Conservation (phyloP, 176 grass and related monocot species). For the Eleusine coracana region DNA sequence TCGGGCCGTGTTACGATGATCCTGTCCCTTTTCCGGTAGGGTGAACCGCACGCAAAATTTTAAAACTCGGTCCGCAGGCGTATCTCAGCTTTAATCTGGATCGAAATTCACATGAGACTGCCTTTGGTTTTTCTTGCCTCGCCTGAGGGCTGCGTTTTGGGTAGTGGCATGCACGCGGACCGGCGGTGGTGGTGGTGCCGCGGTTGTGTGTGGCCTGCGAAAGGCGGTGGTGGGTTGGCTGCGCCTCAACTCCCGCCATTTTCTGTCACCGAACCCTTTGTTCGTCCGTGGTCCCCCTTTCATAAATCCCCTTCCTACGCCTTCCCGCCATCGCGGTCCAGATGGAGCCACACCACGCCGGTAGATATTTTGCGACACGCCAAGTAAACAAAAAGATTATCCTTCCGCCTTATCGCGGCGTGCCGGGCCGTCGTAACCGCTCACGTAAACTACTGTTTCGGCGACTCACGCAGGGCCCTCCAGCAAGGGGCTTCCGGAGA, state of each 20-base stretch:
- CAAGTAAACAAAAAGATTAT: neutral
- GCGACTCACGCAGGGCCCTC: neutral
- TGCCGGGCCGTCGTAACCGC: neutral
- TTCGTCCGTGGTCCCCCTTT: slow-evolving; percentile 11
- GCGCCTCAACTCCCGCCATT: neutral
- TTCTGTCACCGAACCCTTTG: neutral
- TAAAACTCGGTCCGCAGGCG: neutral
- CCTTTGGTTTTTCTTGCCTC: neutral
- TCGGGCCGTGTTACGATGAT: slow-evolving; percentile 43
- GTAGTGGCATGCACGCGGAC: slow-evolving; percentile 13
- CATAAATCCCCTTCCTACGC: neutral
- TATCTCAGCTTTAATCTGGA: neutral
- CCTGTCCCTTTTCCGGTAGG: slow-evolving; percentile 27
- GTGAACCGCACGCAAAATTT: slow-evolving; percentile 36
- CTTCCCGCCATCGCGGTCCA: neutral
- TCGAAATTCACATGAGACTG: neutral
- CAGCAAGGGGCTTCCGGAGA: neutral
- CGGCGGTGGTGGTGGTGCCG: neutral
- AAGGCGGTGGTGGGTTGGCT: slow-evolving; percentile 7
- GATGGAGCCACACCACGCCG: neutral
- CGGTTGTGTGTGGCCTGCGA: slow-evolving; percentile 26
- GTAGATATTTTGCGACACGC: neutral
- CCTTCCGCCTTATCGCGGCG: neutral
- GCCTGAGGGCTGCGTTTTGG: neutral
- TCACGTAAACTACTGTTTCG: neutral